phyloP scores from a whole-genome alignment of 2,329 filamentous ascomycete genomes.

The Cryoendolithus antarcticus region DNA sequence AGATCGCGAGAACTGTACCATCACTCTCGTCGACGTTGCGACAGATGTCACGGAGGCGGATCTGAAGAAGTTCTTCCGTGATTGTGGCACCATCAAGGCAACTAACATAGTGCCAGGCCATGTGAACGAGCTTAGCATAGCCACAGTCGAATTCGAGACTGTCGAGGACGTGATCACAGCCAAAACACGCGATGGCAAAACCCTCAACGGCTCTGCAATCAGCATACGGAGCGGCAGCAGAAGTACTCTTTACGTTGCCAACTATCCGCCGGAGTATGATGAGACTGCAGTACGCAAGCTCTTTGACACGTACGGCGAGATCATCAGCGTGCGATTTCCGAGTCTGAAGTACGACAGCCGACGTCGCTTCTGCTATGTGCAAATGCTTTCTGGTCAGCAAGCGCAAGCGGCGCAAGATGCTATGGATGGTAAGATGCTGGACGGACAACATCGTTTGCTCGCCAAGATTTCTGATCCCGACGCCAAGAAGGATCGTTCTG shows the following conservation, averaged over 20 bases:
- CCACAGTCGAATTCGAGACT: slow-evolving; percentile 73
- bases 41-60: slow-evolving; percentile 55
- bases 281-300: slow-evolving; percentile 56
- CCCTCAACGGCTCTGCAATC: slow-evolving; percentile 61
- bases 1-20: slow-evolving; percentile 79
- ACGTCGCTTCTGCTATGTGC: slow-evolving; percentile 89
- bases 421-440: slow-evolving; percentile 59
- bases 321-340: slow-evolving; percentile 78
- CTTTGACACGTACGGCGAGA: slow-evolving; percentile 63
- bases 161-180: slow-evolving; percentile 72
- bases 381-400: slow-evolving; percentile 60
- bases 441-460: slow-evolving; percentile 55
- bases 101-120: slow-evolving; percentile 57
- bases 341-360: slow-evolving; percentile 81
- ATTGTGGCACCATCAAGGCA: slow-evolving; percentile 74
- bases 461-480: slow-evolving; percentile 76
- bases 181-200: slow-evolving; percentile 68
- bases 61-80: slow-evolving; percentile 79
- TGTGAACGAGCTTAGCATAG: slow-evolving; percentile 50
- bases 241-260: slow-evolving; percentile 78
- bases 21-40: slow-evolving; percentile 71
- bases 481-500: slow-evolving; percentile 64
- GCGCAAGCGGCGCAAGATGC: slow-evolving; percentile 56
- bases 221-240: slow-evolving; percentile 62
- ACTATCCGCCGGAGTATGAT: slow-evolving; percentile 70